A percentile compares a stretch with the other conserved stretches of the same genome.
Conservation (phyloP, 2,329 filamentous ascomycete species). For the Fusarium sp. region DNA sequence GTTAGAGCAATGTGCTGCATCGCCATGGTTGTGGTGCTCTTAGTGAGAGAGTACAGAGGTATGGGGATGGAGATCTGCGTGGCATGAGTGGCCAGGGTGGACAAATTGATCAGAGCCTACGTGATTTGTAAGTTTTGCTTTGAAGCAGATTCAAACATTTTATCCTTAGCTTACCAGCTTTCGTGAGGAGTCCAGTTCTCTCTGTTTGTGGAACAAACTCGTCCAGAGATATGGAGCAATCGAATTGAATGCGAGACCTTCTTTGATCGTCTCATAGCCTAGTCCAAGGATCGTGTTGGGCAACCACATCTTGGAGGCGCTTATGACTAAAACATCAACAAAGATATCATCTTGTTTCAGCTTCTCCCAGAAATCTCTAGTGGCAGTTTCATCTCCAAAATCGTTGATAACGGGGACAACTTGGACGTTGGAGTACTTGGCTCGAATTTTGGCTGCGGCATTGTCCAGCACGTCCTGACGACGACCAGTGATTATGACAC, state of each 20-base stretch:
- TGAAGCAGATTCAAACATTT: rapidly evolving
- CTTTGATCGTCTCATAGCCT: conserved; percentile 6
- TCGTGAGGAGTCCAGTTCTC: neutral
- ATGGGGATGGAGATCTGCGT: neutral
- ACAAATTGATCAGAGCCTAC: conserved; percentile 5
- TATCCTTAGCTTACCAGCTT: conserved; percentile 2
- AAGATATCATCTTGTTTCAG: conserved; percentile 31
- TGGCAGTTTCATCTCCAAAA: conserved; percentile 24
- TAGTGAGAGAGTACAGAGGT: conserved; percentile 56
- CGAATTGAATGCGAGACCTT: conserved; percentile 2
- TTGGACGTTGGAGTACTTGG: neutral
- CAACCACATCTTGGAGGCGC: conserved; percentile 40
- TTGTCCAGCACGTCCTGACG: conserved; percentile 35
- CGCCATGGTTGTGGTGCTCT: conserved; percentile 54
- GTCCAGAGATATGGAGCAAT: conserved; percentile 8
- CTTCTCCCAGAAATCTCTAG: conserved; percentile 51
- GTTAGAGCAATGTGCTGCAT: conserved; percentile 60
- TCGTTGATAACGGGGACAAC: conserved; percentile 2
- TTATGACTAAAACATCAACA: conserved; percentile 53
- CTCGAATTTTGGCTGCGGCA: neutral
- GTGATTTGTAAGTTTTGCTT: rapidly evolving
- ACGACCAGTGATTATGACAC: conserved; percentile 60
- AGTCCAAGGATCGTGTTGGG: conserved; percentile 18
- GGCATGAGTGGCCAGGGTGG: conserved; percentile 3
- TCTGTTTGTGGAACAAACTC: conserved; percentile 8